Base-by-base conservation (phyloP, 192 early-diverging fungal genomes). In the Lunasporangiospora selenospora region DNA sequence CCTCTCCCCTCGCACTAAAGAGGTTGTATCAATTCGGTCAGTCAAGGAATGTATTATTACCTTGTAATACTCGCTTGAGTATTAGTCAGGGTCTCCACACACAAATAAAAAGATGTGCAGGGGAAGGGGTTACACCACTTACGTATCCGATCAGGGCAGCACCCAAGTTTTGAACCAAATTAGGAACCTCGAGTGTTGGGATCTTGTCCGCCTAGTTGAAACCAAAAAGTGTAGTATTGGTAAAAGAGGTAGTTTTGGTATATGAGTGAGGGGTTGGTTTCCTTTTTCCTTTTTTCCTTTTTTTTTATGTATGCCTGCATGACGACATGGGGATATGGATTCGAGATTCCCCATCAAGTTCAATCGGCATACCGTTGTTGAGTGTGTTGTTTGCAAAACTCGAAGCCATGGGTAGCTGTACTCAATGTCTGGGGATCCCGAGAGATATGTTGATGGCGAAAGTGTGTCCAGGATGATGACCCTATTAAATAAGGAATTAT, bases 1-100 rank as follows among this genome's bases (percentile, higher is more conserved):
- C 69, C 69, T 45, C 69, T 45, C 9, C 58, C 69, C 23, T 73
- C 69, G 19, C 69, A 73, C 67, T 71, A 46, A n/a, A n/a, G n/a
- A n/a, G n/a, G n/a, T n/a, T n/a, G n/a, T n/a, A n/a, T n/a, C n/a
- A n/a, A n/a, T n/a, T n/a, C n/a, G n/a, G n/a, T n/a, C n/a, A n/a
- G n/a, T n/a, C n/a, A n/a, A n/a, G n/a, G n/a, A n/a, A n/a, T n/a
- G n/a, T n/a, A n/a, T n/a, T n/a, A n/a, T n/a, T n/a, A n/a, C n/a
- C n/a, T n/a, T n/a, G n/a, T n/a, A n/a, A n/a, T n/a, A n/a, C n/a
- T n/a, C n/a, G n/a, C n/a, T n/a, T n/a, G n/a, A n/a, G n/a, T n/a
- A n/a, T n/a, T n/a, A n/a, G n/a, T n/a, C n/a, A n/a, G n/a, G n/a
- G n/a, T n/a, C n/a, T n/a, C n/a, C n/a, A n/a, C n/a, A n/a, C n/a